Base-by-base conservation (phyloP, 495 filamentous ascomycete species). In the Trichoderma asperelloides region DNA sequence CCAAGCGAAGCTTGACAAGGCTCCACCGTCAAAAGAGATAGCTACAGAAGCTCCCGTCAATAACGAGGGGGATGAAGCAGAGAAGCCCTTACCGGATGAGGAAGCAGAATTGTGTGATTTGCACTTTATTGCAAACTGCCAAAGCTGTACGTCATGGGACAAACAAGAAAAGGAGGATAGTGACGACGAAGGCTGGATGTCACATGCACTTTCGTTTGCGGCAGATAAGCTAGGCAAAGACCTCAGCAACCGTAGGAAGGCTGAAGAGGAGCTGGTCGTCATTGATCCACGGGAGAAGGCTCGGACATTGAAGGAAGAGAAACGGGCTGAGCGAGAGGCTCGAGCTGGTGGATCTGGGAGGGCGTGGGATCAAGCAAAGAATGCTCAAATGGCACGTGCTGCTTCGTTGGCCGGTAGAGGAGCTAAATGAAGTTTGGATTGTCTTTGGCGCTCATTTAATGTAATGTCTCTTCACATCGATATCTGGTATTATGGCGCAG, bases 221-320 rank as follows among this genome's bases (percentile, higher is more conserved):
- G 94, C 93, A 68, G 96, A 98, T 74, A 88, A 88, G 67, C 76
- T 96, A 3, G 95, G 96, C 41, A 98, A 98, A 73, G 92, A 97
- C 75, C 75, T 97, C 66, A 91, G 86, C 43, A 97, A 93, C 84
- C 92, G 93, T 76, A 87, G 88, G 78, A 89, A 91, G 73, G 91
- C 92, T 62, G 89, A 91, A 68, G 90, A 95, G 70, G 92, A 96
- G 72, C 77, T 98, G 62, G 89, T 96, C 68, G 92, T 98, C 2
- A 96, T 98, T 78, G 96, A 98, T 79, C 96, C 96, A 1, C 79
- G 91, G 65, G 93, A 94, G 78, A 93, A 90, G 71, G 88, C 89
- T 65, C 87, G 84, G 76, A 89, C 90, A 49, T 78, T 95, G 55
- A 80, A 84, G 70, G 87, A 87, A 68, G 85, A 86, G 74, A 84